These are phyloP conservation scores for Solanum boliviense DNA, from an alignment of 257 asterid genomes.

Conservation along the genomic window DNA sequence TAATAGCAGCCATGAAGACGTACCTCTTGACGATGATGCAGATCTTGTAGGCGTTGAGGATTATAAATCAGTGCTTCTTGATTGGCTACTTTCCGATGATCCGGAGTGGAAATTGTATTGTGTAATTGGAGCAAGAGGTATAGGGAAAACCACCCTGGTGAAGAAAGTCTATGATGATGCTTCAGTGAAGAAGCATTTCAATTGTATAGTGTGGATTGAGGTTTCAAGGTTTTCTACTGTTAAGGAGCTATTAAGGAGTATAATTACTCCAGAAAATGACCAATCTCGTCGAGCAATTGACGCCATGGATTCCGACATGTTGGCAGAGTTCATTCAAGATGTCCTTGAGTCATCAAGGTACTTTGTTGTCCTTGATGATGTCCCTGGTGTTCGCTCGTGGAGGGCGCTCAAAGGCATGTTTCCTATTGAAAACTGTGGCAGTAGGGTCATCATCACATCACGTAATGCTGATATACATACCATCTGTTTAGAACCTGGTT, in stretches of 20 bases:
- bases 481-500: not conserved
- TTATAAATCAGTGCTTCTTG: conserved; percentile 4
- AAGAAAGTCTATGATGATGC: conserved; percentile 16
- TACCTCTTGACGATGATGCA: conserved; percentile 1
- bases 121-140: conserved; percentile 19
- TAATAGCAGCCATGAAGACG: not conserved
- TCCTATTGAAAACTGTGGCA: conserved; percentile 4
- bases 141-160: conserved; percentile 22
- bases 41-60: conserved; percentile 13
- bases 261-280: not conserved
- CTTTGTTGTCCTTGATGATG: conserved; percentile 15
- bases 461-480: not conserved
- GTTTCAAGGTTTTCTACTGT: not conserved
- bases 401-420: conserved; percentile 2
- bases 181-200: conserved; percentile 1
- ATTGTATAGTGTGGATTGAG: conserved; percentile 5
- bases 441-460: conserved; percentile 13
- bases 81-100: not conserved
- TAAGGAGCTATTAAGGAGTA: not conserved
- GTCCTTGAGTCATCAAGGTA: not conserved
- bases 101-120: conserved; percentile 4
- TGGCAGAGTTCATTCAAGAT: not conserved
- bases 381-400: conserved; percentile 6
- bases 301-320: not conserved
- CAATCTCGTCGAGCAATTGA: not conserved